Base-by-base conservation (phyloP, 345 rosid species). In the Odontarrhena argentea region DNA sequence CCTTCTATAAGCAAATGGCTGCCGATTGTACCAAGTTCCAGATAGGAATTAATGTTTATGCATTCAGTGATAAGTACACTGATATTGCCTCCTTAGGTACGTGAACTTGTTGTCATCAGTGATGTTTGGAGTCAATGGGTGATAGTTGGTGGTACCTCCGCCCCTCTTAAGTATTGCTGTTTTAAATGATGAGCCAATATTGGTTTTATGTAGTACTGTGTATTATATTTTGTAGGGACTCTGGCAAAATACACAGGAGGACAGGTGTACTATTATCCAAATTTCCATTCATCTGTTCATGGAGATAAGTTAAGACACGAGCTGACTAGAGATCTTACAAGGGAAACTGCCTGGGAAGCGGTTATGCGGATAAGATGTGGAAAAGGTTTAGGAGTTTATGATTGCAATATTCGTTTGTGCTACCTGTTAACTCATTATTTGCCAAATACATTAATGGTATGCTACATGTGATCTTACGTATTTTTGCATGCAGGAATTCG, bases 291-390 rank as follows among this genome's bases (percentile, higher is more conserved):
- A 49, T 73, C 84, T 48, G 70, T 70, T 76, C 96, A 91, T 55
- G 82, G 88, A 69, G 91, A 87, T 76, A 95, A 82, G 81, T 73
- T 91, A 82, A 89, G 88, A 61, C 86, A 86, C 68, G 99, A 95
- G 78, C 74, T 95, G 62, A 77, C 87, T 60, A 84, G 98, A 81
- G 99, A 95, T 80, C 96, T 95, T 63, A 95, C 89, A 0, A 85
- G 98, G 77, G 99, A 95, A 85, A 95, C 99, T 74, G 98, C 96
- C 41, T 95, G 99, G 99, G 99, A 95, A 82, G 84, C 98, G n/a
- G 99, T 91, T 48, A 86, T 95, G 99, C 89, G 99, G 45, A 67
- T 95, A 77, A 85, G 99, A 91, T 95, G 98, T 76, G 99, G 99
- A 82, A 95, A 95, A 87, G 98, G 99, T 91, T 38, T 47, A 75